Evolutionary conservation across 495 filamentous ascomycete species (phyloP).

Genomic region (Oleoguttula mirabilis): DNA sequence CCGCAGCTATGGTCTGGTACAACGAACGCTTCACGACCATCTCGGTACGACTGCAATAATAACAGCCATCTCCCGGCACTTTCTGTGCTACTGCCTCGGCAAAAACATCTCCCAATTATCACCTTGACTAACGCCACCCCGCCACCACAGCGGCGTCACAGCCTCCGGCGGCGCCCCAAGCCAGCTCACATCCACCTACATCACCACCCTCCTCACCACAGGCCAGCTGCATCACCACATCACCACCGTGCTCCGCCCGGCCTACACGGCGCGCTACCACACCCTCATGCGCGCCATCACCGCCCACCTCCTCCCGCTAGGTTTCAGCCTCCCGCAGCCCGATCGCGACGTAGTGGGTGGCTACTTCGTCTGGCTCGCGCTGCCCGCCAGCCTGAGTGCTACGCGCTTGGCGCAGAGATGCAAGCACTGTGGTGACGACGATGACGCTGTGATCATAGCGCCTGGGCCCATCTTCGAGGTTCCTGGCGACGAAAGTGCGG

Average conservation of each 20-base stretch:
- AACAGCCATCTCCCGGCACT: too few relatives aligned
- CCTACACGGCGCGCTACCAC: constrained; percentile 45
- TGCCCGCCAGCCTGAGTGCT: constrained; percentile 43
- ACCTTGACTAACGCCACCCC: too few relatives aligned
- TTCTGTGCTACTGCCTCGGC: too few relatives aligned
- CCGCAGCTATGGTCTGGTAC: too few relatives aligned
- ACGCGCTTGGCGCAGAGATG: constrained; percentile 43
- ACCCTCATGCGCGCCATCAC: constrained; percentile 43
- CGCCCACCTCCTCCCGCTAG: constrained; percentile 45
- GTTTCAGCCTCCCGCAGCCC: constrained; percentile 37
- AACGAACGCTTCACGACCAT: too few relatives aligned
- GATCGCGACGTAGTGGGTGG: constrained; percentile 45
- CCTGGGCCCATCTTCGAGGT: constrained; percentile 58
- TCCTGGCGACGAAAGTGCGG: constrained; percentile 36
- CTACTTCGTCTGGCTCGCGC: constrained; percentile 67
- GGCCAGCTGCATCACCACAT: constrained; percentile 38
- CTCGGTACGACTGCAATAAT: too few relatives aligned
- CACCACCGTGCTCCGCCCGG: constrained; percentile 33
- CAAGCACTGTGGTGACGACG: constrained; percentile 40
- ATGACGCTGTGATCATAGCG: constrained; percentile 52
- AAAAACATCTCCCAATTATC: too few relatives aligned
- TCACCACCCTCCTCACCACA: constrained; percentile 45
- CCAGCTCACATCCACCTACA: constrained; percentile 54
- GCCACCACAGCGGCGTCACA: constrained; percentile 10
- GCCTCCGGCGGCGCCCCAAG: constrained; percentile 63